Base-by-base conservation (phyloP, 176 grass and related monocot species). In the Dendrocalamus sinicus region DNA sequence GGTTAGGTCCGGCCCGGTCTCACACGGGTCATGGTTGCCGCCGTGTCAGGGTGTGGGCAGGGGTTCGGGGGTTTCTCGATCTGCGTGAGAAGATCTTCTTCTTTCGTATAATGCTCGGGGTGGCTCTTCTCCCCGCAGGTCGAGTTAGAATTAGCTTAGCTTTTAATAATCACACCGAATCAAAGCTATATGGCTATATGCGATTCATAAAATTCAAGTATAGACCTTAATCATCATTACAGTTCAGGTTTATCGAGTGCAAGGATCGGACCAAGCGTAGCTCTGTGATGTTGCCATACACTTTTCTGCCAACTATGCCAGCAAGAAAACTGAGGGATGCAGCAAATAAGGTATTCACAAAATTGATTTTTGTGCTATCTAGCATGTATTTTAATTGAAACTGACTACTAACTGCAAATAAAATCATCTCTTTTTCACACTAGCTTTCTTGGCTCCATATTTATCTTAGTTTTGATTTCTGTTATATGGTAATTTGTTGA, bases 181-280 rank as follows among this genome's bases (percentile, higher is more conserved):
- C 47, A 64, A 76, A 80, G 20, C 45, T 86, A 51, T 37, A 44
- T 26, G 44, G 20, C 45, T 86, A 51, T 37, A 44, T 26, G 51
- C 43, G 39, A 82, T 82, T 5, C 23, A 45, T 46, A 93, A 85
- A 72, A 47, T 64, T 89, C 66, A 61, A 77, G 75, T 74, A 32
- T 40, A 86, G 76, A 82, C 76, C 74, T 91, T 95, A 89, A 91
- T 90, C 82, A 86, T 87, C 72, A 93, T 91, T 89, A 83, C 83
- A 91, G 89, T 94, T 88, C 86, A 99, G 96, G 93, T 99, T 99
- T 96, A 95, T 93, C 86, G 96, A 96, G 88, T 99, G 96, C 86
- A 98, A 95, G 87, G 89, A 94, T 82, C 86, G 96, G 67, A 92
- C 90, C 75, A 89, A 89, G 76, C 90, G 81, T 70, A 94, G 80